Base-by-base conservation (phyloP, 139 green algal species). In the Coelastrella sp. region DNA sequence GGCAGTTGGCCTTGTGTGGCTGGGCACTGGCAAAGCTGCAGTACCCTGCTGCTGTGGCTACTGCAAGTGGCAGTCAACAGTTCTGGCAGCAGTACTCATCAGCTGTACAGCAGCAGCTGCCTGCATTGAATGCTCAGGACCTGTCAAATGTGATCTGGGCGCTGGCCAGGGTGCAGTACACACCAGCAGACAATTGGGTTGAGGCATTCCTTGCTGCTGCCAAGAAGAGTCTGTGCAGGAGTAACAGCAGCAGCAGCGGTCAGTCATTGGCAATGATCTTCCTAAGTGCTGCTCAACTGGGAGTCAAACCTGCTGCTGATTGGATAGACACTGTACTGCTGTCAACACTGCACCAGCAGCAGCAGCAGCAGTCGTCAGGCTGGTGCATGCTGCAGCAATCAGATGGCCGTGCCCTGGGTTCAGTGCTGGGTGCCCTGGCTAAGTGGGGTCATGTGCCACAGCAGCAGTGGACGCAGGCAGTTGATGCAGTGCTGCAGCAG, bases 121-220 rank as follows among this genome's bases (percentile, higher is more conserved):
- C n/a, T 22, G n/a, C 7, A 10, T 88, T 73, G 15, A 81, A 58
- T 17, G 15, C 68, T 6, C 84, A 57, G 49, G 84, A 88, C 56
- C 57, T 88, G 84, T 81, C 84, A 15, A 80, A 80, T 35, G 61
- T 88, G 0, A 72, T 68, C 20, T 88, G 84, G 84, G 84, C 84
- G 7, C 49, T 88, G 20, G 19, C 49, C 0, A 19, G 70, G 8
- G 19, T 88, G 27, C 20, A 76, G 22, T 68, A 14, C 49, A 49
- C 68, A n/a, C 68, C 84, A 72, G 25, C 66, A 4, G 20, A 4
- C 12, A n/a, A 15, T 6, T 88, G 66, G 84, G 65, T 80, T 27
- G 20, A 68, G 0, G 5, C 7, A 9, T 81, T 25, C 49, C 9
- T 81, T 19, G 68, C 66, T 56, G 84, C 84, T 81, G 84, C 68